Percentiles rank a stretch among this genome's conserved stretches.
Evolutionary conservation across 2,329 filamentous ascomycete genomes (phyloP).

Genomic region (Fusarium fracticaudum): DNA sequence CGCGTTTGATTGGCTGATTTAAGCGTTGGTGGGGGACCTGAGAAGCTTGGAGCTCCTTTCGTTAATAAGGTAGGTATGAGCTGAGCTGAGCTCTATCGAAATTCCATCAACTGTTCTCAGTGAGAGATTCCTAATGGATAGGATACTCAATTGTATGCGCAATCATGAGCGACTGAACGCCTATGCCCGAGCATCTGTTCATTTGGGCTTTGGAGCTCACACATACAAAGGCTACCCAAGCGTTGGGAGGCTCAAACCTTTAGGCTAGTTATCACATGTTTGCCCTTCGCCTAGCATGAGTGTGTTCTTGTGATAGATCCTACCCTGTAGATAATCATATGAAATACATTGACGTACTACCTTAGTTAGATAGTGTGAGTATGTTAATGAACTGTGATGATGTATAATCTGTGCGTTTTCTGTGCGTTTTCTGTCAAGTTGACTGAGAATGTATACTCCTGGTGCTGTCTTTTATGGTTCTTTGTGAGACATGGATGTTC

Average conservation of each 20-base stretch:
- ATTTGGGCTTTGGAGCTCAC: not conserved
- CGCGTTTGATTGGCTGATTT: slow-evolving; percentile 28
- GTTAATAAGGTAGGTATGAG: not conserved
- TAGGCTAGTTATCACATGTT: not conserved
- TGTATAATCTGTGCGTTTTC: not conserved
- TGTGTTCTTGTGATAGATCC: not conserved
- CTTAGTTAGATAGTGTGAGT: too few species aligned
- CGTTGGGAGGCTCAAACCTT: not conserved
- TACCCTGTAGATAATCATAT: not conserved
- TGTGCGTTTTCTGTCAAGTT: not conserved
- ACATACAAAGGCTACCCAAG: not conserved
- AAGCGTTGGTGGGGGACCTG: not conserved
- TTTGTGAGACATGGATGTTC: not conserved
- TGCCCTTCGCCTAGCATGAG: not conserved
- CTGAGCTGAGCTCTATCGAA: not conserved
- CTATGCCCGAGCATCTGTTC: not conserved
- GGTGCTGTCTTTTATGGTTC: not conserved
- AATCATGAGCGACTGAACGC: too few species aligned
- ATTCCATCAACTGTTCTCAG: not conserved
- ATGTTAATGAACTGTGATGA: not conserved
- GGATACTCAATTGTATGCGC: not conserved
- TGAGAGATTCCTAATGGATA: not conserved
- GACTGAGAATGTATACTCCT: not conserved
- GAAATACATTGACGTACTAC: not conserved
- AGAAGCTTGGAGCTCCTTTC: slow-evolving; percentile 3